These are phyloP conservation scores for Fusarium incarnatum DNA, from an alignment of 2,329 filamentous ascomycete species.

Conservation along the genomic window DNA sequence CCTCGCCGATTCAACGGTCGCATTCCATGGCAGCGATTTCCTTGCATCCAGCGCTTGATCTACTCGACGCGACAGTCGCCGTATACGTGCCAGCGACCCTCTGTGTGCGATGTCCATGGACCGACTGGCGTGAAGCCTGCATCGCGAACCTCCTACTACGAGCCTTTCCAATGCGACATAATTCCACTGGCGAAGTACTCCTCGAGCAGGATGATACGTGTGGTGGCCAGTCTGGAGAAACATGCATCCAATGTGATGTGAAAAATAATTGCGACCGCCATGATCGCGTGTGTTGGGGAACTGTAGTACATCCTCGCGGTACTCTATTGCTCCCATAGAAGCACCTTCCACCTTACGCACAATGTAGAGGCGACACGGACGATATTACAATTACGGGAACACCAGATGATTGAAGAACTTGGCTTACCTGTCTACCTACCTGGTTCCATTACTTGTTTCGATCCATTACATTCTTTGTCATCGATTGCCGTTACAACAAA, in stretches of 20 bases:
- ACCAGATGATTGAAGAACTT: not conserved
- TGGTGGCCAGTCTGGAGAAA: accelerated
- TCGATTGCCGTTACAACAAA: not conserved
- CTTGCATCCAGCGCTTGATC: not conserved
- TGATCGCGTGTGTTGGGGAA: not conserved
- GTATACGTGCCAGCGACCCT: no score
- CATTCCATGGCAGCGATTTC: accelerated
- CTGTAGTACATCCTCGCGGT: no score
- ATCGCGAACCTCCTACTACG: not conserved
- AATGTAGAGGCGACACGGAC: not conserved
- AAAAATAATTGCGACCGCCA: not conserved
- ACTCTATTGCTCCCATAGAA: not conserved
- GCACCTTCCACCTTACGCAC: not conserved
- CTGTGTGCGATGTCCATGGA: accelerated
- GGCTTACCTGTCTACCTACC: not conserved
- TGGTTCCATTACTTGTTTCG: no score
- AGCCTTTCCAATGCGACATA: not conserved
- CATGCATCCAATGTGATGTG: no score
- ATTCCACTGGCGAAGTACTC: not conserved
- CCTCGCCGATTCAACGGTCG: no score
- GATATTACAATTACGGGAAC: not conserved
- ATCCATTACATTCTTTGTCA: not conserved
- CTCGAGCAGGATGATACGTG: accelerated
- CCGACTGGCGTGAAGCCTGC: not conserved
- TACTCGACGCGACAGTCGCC: not conserved